Evolutionary conservation across 352 stramenopile species (phyloP), one percentile per base, ranked within the genome.

Genomic region (Halophytophthora polymorphica): DNA sequence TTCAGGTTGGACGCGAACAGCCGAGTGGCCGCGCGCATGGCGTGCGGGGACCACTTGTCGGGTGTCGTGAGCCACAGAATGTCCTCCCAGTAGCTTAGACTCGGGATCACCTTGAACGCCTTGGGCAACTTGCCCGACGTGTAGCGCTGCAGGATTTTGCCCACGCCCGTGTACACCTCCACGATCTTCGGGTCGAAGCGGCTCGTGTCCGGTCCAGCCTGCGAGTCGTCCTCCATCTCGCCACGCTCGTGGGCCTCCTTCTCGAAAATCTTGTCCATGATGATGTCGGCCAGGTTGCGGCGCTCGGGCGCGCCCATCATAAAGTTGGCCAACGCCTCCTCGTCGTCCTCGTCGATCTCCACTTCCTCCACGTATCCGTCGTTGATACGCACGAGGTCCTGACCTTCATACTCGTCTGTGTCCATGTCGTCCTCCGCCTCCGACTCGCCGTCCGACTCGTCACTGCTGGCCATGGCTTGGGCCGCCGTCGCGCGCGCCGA

Each of bases 1-100:
- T 99, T 99, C 48, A 99, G 80, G 74, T 99, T 99, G 45, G 97
- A 99, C 21, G 97, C 95, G 58, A 99, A 99, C 41, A 99, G 86
- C 8, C 93, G 77, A 45, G 98, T 99, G 0, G 96, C 96, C 1
- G 96, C 96, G 58, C 86, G 97, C 86, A 98, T 99, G 8, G 96
- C 95, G 54, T 99, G 96, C n/a, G 96, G 95, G 10, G 97, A 98
- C 97, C 97, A 99, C 61, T 93, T 88, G 56, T 99, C 96, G 3
- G 97, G 97, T 49, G 80, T 86, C 21, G 97, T 99, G 37, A 99
- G 80, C 81, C 96, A 99, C 53, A 99, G 66, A 65, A 96, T 94
- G 53, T 95, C 96, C 59, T 99, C 98, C 98, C 98, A 99, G 73
- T 99, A 99, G 56, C 81, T 96, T 42, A 99, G 66, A 21, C 92